Evolutionary conservation across 1,139 yeast genomes (phyloP).

Genomic region (Saccharomyces hybrid): DNA sequence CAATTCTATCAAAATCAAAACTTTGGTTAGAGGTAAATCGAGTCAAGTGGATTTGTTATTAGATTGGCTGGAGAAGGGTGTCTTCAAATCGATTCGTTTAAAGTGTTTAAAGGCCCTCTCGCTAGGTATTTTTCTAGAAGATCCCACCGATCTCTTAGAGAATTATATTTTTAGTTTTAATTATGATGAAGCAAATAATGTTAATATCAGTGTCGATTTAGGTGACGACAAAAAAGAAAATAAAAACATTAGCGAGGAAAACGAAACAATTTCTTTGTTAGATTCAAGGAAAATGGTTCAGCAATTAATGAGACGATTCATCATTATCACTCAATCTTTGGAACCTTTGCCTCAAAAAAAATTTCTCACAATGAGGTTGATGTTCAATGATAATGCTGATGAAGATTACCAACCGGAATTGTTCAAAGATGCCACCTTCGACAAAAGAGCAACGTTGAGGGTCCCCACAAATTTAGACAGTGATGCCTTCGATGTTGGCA

Average conservation of each 20-base stretch:
- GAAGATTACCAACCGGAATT: conserved; percentile 41
- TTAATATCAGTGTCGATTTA: conserved; percentile 24
- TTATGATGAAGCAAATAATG: conserved; percentile 31
- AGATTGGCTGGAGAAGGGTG: conserved; percentile 47
- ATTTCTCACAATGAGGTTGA: conserved; percentile 39
- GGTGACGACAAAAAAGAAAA: conserved; percentile 11
- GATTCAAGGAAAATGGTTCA: conserved; percentile 39
- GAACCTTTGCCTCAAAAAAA: conserved; percentile 43
- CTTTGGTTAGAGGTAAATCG: conserved; percentile 39
- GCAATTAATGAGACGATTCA: conserved; percentile 42
- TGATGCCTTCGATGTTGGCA: conserved; percentile 23
- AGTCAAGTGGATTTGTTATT: conserved; percentile 41
- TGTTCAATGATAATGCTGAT: conserved; percentile 44
- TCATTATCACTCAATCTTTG: conserved; percentile 46
- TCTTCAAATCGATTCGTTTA: conserved; percentile 38
- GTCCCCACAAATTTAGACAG: conserved; percentile 19
- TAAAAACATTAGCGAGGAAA: conserved; percentile 1
- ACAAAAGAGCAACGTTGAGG: conserved; percentile 30
- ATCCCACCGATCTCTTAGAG: conserved; percentile 40
- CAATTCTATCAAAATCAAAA: conserved; percentile 40
- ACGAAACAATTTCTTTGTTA: conserved; percentile 22
- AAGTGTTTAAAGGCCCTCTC: conserved; percentile 41
- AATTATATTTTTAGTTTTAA: conserved; percentile 43
- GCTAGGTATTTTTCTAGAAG: conserved; percentile 40
- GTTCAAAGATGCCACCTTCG: conserved; percentile 40